phyloP scores from a whole-genome alignment of 2,329 filamentous ascomycete species.

The Diaporthe citriasiana region DNA sequence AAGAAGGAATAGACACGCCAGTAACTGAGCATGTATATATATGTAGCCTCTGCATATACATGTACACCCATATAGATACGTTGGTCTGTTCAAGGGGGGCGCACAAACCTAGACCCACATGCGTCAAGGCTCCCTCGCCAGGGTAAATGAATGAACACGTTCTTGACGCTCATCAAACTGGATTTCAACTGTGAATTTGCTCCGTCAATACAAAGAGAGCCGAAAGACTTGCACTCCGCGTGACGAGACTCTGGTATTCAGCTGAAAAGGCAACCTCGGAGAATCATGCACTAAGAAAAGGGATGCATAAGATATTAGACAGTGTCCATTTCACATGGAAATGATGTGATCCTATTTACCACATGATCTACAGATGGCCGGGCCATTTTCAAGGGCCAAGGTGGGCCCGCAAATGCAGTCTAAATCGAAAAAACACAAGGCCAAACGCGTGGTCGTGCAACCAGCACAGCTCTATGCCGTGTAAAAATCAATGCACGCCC shows the following conservation, averaged over 20 bases:
- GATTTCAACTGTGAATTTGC: not conserved
- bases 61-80: too few relatives aligned
- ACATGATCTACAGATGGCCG: constrained; percentile 32
- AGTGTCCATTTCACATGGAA: not conserved
- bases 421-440: constrained; percentile 23
- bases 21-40: constrained; percentile 34
- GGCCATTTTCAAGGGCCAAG: not conserved
- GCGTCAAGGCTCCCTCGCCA: too few relatives aligned
- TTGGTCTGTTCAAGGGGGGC: not conserved
- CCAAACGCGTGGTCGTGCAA: not conserved
- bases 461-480: constrained; percentile 16
- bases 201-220: not conserved
- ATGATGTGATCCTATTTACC: constrained; percentile 12
- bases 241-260: not conserved
- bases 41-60: too few relatives aligned
- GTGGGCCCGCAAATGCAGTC: constrained; percentile 27
- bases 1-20: constrained; percentile 54
- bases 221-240: not conserved
- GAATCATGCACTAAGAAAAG: not conserved
- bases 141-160: too few relatives aligned
- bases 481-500: not conserved
- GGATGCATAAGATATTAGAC: not conserved
- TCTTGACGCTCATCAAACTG: too few relatives aligned
- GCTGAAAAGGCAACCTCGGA: too few relatives aligned
- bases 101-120: constrained; percentile 45